Evolutionary conservation across 768 basidiomycete species (phyloP).

Genomic region (Tremella mesenterica): DNA sequence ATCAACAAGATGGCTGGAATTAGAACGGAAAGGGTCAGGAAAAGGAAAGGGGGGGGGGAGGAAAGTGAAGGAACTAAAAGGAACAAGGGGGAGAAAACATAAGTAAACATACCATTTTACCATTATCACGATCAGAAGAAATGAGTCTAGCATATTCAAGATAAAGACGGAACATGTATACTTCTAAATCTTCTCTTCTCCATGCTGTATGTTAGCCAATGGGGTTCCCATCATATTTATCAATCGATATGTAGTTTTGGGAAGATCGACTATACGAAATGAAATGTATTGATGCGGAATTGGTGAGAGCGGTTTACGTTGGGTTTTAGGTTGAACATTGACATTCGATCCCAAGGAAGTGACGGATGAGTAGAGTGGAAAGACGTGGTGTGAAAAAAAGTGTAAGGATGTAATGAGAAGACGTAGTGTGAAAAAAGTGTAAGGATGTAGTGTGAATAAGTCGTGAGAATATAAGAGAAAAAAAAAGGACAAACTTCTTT

Average conservation of each 20-base stretch:
- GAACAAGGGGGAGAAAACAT: neutral
- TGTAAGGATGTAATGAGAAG: neutral
- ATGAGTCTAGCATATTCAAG: conserved; percentile 43
- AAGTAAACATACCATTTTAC: conserved; percentile 40
- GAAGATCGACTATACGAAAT: too few relatives aligned
- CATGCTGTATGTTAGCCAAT: conserved; percentile 38
- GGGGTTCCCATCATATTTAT: too few relatives aligned
- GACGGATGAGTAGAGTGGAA: neutral
- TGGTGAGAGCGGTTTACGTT: too few relatives aligned
- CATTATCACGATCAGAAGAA: conserved; percentile 42
- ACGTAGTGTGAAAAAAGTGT: neutral
- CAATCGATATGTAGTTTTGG: too few relatives aligned
- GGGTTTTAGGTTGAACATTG: too few relatives aligned
- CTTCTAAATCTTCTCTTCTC: conserved; percentile 42
- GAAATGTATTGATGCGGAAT: too few relatives aligned
- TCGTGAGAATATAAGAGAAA: neutral
- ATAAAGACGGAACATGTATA: conserved; percentile 45
- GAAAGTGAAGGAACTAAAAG: too few relatives aligned
- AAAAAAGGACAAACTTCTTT: conserved; percentile 31
- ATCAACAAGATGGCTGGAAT: too few relatives aligned
- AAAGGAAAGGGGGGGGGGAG: too few relatives aligned
- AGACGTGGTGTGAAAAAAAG: neutral
- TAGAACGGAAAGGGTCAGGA: too few relatives aligned
- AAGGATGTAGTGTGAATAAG: too few relatives aligned
- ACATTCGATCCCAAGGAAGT: too few relatives aligned